Evolutionary conservation across 768 basidiomycete species (phyloP).

Genomic region (Leccinum boreale): DNA sequence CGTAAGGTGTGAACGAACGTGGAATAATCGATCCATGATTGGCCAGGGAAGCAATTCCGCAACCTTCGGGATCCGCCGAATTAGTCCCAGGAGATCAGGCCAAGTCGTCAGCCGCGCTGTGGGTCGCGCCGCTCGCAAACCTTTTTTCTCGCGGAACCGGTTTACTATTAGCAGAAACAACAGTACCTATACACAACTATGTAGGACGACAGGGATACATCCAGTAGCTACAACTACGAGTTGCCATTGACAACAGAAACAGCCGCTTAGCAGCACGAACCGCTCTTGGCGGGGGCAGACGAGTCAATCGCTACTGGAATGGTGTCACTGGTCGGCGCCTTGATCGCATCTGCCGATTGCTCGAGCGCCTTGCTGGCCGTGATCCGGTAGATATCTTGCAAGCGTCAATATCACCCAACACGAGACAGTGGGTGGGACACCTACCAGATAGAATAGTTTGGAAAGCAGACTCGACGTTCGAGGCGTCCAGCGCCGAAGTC

Average conservation of each 20-base stretch:
- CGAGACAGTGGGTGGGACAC: conserved; percentile 19
- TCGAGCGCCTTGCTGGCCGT: conserved; percentile 96
- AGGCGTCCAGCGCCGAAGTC: conserved; percentile 99
- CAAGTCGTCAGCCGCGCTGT: conserved; percentile 82
- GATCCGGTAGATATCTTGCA: conserved; percentile 92
- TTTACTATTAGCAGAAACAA: conserved; percentile 26
- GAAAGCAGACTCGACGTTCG: conserved; percentile 97
- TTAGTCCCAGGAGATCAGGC: conserved; percentile 91
- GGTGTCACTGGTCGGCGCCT: conserved; percentile 76
- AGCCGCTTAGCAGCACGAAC: conserved; percentile 59
- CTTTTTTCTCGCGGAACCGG: conserved; percentile 37
- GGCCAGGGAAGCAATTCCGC: conserved; percentile 94
- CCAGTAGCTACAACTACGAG: background rate
- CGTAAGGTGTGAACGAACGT: conserved; percentile 64
- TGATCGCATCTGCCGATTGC: conserved; percentile 71
- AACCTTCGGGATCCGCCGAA: conserved; percentile 83
- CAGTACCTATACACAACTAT: conserved; percentile 24
- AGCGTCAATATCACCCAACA: conserved; percentile 1
- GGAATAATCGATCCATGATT: conserved; percentile 84
- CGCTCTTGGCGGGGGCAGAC: conserved; percentile 47
- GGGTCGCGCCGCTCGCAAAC: conserved; percentile 75
- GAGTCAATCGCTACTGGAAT: conserved; percentile 77
- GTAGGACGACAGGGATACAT: conserved; percentile 5
- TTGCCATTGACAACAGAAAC: conserved; percentile 1
- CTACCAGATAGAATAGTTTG: conserved; percentile 91